Percentiles rank a stretch among this genome's conserved stretches.
phyloP scores from a whole-genome alignment of 2,329 filamentous ascomycete species.

The Thermomyces lanuginosus region DNA sequence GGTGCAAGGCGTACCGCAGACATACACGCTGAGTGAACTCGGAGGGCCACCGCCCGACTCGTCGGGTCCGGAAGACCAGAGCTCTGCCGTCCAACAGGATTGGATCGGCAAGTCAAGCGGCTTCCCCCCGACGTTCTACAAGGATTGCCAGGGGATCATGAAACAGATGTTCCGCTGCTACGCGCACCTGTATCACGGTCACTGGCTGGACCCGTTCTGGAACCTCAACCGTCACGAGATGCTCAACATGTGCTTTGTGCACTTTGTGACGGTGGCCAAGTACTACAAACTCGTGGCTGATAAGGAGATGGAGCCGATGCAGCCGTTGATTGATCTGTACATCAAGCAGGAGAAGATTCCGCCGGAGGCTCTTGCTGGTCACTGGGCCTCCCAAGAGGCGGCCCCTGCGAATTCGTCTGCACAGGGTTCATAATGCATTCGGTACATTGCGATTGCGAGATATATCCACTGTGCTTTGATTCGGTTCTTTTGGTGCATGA shows the following conservation, averaged over 20 bases:
- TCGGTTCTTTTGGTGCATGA: too few species aligned
- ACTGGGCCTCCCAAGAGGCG: constrained; percentile 23
- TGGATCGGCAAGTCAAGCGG: constrained; percentile 89
- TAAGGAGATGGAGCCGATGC: constrained; percentile 89
- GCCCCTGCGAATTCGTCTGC: constrained; percentile 1
- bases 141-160: constrained; percentile 85
- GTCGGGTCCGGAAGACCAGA: constrained; percentile 25
- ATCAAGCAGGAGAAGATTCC: constrained; percentile 77
- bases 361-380: constrained; percentile 38
- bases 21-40: constrained; percentile 39
- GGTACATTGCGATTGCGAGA: too few species aligned
- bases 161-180: constrained; percentile 99
- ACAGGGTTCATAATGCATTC: too few species aligned
- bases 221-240: constrained; percentile 56
- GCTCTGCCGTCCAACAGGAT: constrained; percentile 38
- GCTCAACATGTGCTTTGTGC: constrained; percentile 74
- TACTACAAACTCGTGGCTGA: constrained; percentile 72
- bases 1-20: constrained; percentile 41
- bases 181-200: constrained; percentile 92
- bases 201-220: constrained; percentile 74
- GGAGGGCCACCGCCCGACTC: constrained; percentile 31
- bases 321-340: constrained; percentile 84
- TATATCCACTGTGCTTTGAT: too few species aligned
- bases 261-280: constrained; percentile 66
- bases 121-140: constrained; percentile 78